Evolutionary conservation across 371 early-diverging fungal genomes (phyloP), one percentile per base, ranked within the genome.

Genomic region (Apophysomyces variabilis): DNA sequence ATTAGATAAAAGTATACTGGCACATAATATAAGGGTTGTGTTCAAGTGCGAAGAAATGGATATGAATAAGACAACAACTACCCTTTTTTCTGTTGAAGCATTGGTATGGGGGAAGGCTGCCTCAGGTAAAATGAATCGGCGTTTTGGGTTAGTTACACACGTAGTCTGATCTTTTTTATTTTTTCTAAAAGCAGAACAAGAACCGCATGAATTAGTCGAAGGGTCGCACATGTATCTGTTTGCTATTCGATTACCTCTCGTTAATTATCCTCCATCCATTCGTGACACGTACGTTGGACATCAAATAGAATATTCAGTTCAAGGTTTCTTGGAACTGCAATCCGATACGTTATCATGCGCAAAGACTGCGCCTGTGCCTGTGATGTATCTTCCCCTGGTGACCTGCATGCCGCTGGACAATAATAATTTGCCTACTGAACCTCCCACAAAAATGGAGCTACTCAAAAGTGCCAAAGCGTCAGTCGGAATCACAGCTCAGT

Each of bases 201-300:
- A 62, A 37, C 62, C 14, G 13, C 60, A 62, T 44, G 67, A 69
- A 58, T 35, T 79, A 4, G 60, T 68, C n/a, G 36, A 18, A 4
- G 83, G 80, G 3, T 67, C 69, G 21, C 80, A 80, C 59, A 69
- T 83, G 47, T 80, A 79, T 57, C 46, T 83, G 11, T 83, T 83
- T 72, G 80, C 83, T 57, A 78, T 83, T 54, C 77, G 78, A 60
- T 38, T 80, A 36, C 83, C 83, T 18, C 45, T 69, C 59, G 45
- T 70, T 16, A 83, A 83, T 57, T 83, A 78, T 64, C 83, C 83
- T 16, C 80, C 83, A 0, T 75, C 79, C 0, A 69, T 78, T 9
- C 62, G 60, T 0, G 74, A 75, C 54, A 56, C 74, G 14, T 62
- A 74, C 57, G 41, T 77, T 8, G 77, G 77, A 18, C 75, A 80